These are phyloP conservation scores for Schizochytrium sp. DNA, from an alignment of 108 stramenopile species.

Conservation along the genomic window DNA sequence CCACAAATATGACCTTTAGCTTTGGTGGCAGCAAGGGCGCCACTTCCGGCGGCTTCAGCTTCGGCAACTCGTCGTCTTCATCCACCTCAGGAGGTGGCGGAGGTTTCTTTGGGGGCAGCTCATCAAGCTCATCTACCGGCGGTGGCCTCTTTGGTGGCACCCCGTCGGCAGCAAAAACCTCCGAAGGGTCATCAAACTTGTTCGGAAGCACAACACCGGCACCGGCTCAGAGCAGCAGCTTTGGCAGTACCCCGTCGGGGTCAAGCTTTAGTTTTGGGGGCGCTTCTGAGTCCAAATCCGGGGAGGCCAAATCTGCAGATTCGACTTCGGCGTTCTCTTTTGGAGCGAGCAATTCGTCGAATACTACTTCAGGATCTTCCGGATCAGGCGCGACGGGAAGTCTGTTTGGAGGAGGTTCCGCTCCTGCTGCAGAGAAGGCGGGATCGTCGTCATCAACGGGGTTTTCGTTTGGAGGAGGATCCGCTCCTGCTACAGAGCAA, in stretches of 20 bases:
- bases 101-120: constrained; percentile 28
- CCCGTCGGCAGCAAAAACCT: not conserved
- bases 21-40: too few species aligned
- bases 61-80: not conserved
- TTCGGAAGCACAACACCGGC: not conserved
- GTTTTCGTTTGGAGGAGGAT: too few species aligned
- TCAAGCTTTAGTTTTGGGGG: constrained; percentile 5
- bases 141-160: constrained; percentile 24
- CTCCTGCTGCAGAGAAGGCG: not conserved
- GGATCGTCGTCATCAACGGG: not conserved
- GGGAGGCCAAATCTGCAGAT: not conserved
- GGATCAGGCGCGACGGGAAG: too few species aligned
- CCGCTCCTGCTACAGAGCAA: too few species aligned
- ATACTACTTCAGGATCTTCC: too few species aligned
- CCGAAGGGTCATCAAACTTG: not conserved
- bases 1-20: too few species aligned
- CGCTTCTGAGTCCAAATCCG: not conserved
- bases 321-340: not conserved
- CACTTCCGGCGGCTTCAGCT: not conserved
- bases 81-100: not conserved
- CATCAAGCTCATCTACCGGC: not conserved
- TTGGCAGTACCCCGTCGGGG: not conserved
- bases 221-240: constrained; percentile 1
- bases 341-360: too few species aligned
- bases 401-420: too few species aligned